Evolutionary conservation across 2,329 filamentous ascomycete species (phyloP), one percentile per base, ranked within the genome.

Genomic region (Sclerotinia borealis): DNA sequence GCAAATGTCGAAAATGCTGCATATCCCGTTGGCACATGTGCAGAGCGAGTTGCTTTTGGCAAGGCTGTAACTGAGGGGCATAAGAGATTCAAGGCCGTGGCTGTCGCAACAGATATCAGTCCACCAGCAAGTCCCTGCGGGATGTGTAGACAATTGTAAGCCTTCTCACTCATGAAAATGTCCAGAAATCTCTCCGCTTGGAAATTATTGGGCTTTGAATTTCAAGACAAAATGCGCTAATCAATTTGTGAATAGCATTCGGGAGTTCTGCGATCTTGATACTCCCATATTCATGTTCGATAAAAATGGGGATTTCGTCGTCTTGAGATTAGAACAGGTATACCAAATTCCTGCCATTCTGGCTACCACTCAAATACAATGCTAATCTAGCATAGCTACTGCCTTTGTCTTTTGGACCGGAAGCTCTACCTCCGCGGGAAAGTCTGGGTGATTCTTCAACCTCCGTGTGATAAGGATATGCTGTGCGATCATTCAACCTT

Each of bases 1-100:
- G 92, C 91, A 67, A 96, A 96, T 74, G 86, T 98, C 66, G 95
- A 99, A 79, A 97, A 98, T 75, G 79, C 92, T 1, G 81, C 89
- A 34, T 98, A 96, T 75, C 93, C 95, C 0, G 93, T 97, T 7
- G 92, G 92, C n/a, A 96, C 91, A 3, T 98, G 95, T 76, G 95
- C 95, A 17, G 95, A 99, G 82, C 83, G 93, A 64, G 91, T 93
- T n/a, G 92, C 91, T 1, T 82, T 98, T 68, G 90, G 85, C 9
- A 92, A 87, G 45, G 93, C 93, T 27, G 84, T 97, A 6, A 83
- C 85, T 27, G 69, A 71, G 52, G 72, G 71, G 8, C 66, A 71
- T 45, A 72, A 71, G 74, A 71, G 72, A 63, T 91, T 96, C 77
- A 87, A 85, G 72, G 93, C 93, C 25, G 77, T 99, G 27, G 93